Evolutionary conservation across 2,329 filamentous ascomycete genomes (phyloP).

Genomic region (Fusarium torreyae): DNA sequence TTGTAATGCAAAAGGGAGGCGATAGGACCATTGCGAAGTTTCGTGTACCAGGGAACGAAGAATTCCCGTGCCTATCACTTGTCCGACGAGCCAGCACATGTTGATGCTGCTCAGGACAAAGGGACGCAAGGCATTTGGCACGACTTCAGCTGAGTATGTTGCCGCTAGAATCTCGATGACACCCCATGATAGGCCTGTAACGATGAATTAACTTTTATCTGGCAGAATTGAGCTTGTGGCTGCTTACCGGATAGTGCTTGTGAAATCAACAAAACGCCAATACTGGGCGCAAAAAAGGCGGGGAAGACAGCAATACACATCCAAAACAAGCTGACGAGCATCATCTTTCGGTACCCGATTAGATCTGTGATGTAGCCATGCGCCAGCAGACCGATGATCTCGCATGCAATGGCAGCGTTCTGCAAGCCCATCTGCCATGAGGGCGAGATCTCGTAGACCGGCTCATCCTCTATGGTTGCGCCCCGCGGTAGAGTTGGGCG

Average conservation of each 20-base stretch:
- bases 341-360: slow-evolving; percentile 57
- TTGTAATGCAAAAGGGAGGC: slow-evolving; percentile 59
- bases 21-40: slow-evolving; percentile 49
- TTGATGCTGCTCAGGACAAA: slow-evolving; percentile 60
- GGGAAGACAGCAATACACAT: slow-evolving; percentile 58
- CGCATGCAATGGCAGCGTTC: slow-evolving; percentile 41
- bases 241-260: slow-evolving; percentile 53
- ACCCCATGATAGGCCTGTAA: slow-evolving; percentile 53
- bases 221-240: neutral
- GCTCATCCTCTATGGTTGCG: slow-evolving; percentile 43
- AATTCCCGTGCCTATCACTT: slow-evolving; percentile 56
- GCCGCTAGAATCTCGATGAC: slow-evolving; percentile 56
- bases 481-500: slow-evolving; percentile 18
- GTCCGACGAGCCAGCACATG: slow-evolving; percentile 61
- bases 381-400: slow-evolving; percentile 57
- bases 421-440: slow-evolving; percentile 46
- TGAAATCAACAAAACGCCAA: slow-evolving; percentile 53
- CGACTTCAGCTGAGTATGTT: slow-evolving; percentile 59
- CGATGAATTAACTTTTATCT: neutral
- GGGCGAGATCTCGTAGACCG: slow-evolving; percentile 55
- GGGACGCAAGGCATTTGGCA: slow-evolving; percentile 51
- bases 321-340: slow-evolving; percentile 56
- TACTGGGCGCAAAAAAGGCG: slow-evolving; percentile 55
- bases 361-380: slow-evolving; percentile 59
- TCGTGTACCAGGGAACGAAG: slow-evolving; percentile 53